A percentile compares a stretch with the other conserved stretches of the same genome.
Conservation (phyloP, 164 flowering plant species). For the Vitis amurensis region DNA sequence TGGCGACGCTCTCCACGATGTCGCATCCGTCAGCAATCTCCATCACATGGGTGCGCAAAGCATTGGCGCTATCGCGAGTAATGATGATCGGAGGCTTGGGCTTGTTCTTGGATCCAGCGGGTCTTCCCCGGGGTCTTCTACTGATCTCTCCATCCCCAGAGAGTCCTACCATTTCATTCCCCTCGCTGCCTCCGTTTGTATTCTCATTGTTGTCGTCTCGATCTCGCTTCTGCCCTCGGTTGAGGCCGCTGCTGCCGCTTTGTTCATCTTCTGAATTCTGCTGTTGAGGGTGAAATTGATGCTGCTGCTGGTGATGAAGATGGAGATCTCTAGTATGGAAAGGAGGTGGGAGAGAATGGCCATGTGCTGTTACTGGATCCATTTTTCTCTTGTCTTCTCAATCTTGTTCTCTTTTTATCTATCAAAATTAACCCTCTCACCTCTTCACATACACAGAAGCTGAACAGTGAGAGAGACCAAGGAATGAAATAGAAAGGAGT, state of each 20-base stretch:
- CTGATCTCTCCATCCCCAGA: slow-evolving; percentile 31
- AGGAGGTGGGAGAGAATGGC: slow-evolving; percentile 57
- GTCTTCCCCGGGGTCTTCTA: slow-evolving; percentile 56
- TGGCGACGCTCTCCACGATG: slow-evolving; percentile 49
- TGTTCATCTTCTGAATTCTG: slow-evolving; percentile 48
- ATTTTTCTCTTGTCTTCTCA: slow-evolving; percentile 5
- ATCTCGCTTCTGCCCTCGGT: slow-evolving; percentile 22
- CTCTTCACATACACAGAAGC: not conserved
- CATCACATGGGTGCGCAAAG: slow-evolving; percentile 63
- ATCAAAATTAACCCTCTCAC: not conserved
- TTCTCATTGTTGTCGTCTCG: slow-evolving; percentile 15
- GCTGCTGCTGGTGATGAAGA: slow-evolving; percentile 42
- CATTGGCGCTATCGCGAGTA: slow-evolving; percentile 71
- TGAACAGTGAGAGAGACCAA: not conserved
- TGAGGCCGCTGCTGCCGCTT: slow-evolving; percentile 18
- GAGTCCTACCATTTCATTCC: not conserved
- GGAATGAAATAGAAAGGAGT: not conserved
- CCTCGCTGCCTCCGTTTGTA: slow-evolving; percentile 9
- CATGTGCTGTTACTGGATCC: slow-evolving; percentile 45
- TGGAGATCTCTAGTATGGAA: slow-evolving; percentile 59
- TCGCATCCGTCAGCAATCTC: slow-evolving; percentile 64
- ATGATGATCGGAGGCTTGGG: slow-evolving; percentile 67
- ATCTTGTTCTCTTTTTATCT: not conserved
- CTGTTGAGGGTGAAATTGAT: slow-evolving; percentile 26
- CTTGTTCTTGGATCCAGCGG: slow-evolving; percentile 70